Percentiles rank a stretch among this genome's conserved stretches.
phyloP scores from a whole-genome alignment of 345 rosid species.

The Raphanus raphanistrum region DNA sequence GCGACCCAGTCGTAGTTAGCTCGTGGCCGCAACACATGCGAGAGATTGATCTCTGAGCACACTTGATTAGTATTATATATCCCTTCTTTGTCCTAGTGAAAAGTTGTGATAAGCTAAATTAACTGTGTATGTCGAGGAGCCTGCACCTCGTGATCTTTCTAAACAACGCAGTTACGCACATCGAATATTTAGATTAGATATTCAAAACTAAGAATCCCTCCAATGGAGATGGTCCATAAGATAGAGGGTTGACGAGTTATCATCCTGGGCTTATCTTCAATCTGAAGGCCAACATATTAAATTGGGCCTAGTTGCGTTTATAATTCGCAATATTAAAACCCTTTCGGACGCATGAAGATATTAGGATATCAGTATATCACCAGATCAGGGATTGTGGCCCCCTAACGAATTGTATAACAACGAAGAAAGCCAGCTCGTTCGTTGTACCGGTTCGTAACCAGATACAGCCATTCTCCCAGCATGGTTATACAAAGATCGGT shows the following conservation, averaged over 20 bases:
- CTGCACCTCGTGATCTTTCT: neutral
- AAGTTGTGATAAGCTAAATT: neutral
- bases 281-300: neutral
- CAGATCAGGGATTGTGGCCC: neutral
- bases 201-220: neutral
- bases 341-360: neutral
- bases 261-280: neutral
- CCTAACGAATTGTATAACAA: neutral
- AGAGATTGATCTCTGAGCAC: neutral
- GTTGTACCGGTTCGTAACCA: neutral
- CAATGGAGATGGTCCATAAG: neutral
- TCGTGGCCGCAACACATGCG: no score
- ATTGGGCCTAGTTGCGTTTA: neutral
- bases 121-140: neutral
- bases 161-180: no score
- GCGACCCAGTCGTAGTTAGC: no score
- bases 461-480: neutral
- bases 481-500: conserved; percentile 1
- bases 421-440: neutral
- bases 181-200: no score
- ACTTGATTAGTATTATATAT: neutral
- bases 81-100: neutral
- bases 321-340: neutral
- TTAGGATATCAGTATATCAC: neutral
- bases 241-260: neutral